A percentile compares a stretch with the other conserved stretches of the same genome.
Evolutionary conservation across 768 basidiomycete species (phyloP).

Genomic region (Lentinus brumalis): DNA sequence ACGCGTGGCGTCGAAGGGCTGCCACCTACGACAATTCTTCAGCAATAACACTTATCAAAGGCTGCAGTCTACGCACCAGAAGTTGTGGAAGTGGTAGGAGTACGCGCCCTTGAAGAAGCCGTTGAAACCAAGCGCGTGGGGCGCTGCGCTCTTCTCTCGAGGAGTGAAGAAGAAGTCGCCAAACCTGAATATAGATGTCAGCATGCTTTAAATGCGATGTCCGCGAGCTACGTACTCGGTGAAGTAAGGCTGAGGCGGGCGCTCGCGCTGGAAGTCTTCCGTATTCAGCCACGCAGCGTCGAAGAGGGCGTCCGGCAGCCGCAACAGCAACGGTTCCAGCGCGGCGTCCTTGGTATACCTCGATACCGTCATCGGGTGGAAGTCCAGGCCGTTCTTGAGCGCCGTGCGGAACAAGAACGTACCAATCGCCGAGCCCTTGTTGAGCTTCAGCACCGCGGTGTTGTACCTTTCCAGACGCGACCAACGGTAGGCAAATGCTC

Average conservation of each 20-base stretch:
- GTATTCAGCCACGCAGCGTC: conserved; percentile 97
- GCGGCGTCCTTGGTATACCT: conserved; percentile 89
- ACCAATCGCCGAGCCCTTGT: conserved; percentile 89
- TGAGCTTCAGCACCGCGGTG: conserved; percentile 93
- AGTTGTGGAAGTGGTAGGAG: conserved; percentile 96
- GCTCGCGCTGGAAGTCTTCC: conserved; percentile 86
- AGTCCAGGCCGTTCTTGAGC: conserved; percentile 90
- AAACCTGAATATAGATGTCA: conserved; percentile 54
- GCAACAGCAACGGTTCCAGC: conserved; percentile 78
- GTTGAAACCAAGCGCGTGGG: conserved; percentile 87
- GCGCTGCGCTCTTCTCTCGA: conserved; percentile 68
- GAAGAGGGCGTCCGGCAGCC: conserved; percentile 93
- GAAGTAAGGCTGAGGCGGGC: conserved; percentile 95
- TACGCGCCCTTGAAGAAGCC: conserved; percentile 97
- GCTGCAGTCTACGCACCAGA: conserved; percentile 57
- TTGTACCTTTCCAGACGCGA: conserved; percentile 91
- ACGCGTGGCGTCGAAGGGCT: conserved; percentile 88
- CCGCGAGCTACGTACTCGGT: conserved; percentile 56
- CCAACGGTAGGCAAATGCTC: conserved; percentile 97
- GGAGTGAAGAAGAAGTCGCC: conserved; percentile 89
- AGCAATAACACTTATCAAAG: background rate
- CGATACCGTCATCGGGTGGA: conserved; percentile 96
- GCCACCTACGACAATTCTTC: conserved; percentile 67
- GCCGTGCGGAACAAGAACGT: conserved; percentile 94
- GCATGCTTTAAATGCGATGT: background rate